A percentile compares a stretch with the other conserved stretches of the same genome.
Conservation (phyloP, 2,329 filamentous ascomycete species). For the Exophiala sideris region DNA sequence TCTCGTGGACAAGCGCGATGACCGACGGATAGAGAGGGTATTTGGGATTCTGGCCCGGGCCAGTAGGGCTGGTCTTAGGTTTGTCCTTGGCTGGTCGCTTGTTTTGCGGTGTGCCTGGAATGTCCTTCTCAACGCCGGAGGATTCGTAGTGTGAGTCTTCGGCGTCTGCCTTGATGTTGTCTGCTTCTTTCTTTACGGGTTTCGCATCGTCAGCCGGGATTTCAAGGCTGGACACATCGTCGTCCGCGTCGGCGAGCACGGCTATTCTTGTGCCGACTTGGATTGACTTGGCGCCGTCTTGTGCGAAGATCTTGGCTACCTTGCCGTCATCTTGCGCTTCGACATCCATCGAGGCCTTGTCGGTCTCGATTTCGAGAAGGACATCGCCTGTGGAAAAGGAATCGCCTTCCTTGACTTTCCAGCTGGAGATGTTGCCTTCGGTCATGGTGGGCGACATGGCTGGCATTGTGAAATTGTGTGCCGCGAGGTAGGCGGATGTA, state of each 20-base stretch:
- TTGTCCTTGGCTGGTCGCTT: conserved; percentile 24
- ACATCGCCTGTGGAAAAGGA: conserved; percentile 79
- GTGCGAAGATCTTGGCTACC: conserved; percentile 72
- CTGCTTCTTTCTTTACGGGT: conserved; percentile 23
- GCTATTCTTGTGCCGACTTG: conserved; percentile 78
- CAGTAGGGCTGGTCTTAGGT: conserved; percentile 21
- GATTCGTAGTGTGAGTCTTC: conserved; percentile 20
- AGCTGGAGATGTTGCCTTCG: conserved; percentile 80
- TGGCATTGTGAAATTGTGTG: conserved; percentile 87
- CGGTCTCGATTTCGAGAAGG: conserved; percentile 86
- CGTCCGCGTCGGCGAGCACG: conserved; percentile 75
- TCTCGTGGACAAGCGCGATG: conserved; percentile 71
- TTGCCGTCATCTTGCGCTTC: conserved; percentile 88
- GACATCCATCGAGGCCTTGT: conserved; percentile 93
- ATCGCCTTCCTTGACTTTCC: conserved; percentile 84
- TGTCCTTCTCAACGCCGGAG: conserved; percentile 29
- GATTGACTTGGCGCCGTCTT: conserved; percentile 70
- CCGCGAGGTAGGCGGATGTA: conserved; percentile 51
- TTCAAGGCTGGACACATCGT: conserved; percentile 71
- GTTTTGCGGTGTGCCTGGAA: conserved; percentile 19
- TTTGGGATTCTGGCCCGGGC: conserved; percentile 40
- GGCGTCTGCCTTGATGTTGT: conserved; percentile 20
- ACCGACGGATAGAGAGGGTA: conserved; percentile 70
- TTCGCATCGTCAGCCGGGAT: conserved; percentile 65
- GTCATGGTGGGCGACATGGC: conserved; percentile 92